Evolutionary conservation across 192 early-diverging fungal species (phyloP), one percentile per base, ranked within the genome.

Genomic region (Coemansia sp.): DNA sequence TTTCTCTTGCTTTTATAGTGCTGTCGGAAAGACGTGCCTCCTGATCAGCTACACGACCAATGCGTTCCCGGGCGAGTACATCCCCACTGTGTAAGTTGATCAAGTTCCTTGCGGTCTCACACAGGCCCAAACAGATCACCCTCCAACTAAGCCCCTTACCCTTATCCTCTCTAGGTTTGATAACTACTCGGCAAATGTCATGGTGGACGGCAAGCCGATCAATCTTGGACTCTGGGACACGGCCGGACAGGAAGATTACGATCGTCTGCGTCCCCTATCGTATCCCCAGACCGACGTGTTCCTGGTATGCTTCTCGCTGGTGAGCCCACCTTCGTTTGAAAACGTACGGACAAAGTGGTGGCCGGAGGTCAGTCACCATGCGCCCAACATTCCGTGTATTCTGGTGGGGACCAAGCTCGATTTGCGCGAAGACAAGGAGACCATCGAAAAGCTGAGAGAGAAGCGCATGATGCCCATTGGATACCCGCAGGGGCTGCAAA

Each of bases 251-350:
- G 96, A 98, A 84, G 96, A 99, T 82, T 97, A 97, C 83, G 96
- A 97, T 77, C 93, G 96, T 50, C 86, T 98, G 59, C 92, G 96
- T 62, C 96, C 96, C 9, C 86, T 98, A 41, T 96, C 94, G 58
- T 98, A 98, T 82, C 96, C 96, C 48, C 96, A 98, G 72, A 98
- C 96, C 7, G 96, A 98, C 77, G 94, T 98, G 18, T 98, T 98
- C 83, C 85, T 98, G 64, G 89, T 98, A 71, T 98, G 96, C 84
- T 98, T 98, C 75, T 98, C 96, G 50, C 80, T 98, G 52, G 95
- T 97, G 67, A 92, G 89, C 60, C 96, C 95, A 68, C 91, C 95
- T 41, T 95, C 93, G 34, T 98, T 93, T 70, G 96, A 98, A 83
- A 98, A 98, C 82, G 94, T 97, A 62, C 87, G 92, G 79, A 90